Evolutionary conservation across 169 alveolate genomes (phyloP), one percentile per base, ranked within the genome.

Genomic region (Plasmodium fragile): DNA sequence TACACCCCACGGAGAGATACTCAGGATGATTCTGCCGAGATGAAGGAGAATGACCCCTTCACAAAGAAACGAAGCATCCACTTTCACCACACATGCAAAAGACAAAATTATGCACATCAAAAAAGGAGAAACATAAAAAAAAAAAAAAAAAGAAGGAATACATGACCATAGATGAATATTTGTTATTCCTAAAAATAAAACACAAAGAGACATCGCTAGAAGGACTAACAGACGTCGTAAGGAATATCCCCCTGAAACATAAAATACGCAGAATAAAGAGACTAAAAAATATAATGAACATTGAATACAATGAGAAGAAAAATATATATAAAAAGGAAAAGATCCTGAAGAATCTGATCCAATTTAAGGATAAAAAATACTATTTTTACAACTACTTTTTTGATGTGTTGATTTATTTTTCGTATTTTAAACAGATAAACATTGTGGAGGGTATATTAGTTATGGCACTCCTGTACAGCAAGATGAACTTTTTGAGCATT

Each of bases 401-500:
- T 49, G 94, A 89, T 70, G 94, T 89, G 16, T 55, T 89, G 81
- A 89, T 89, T 25, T 89, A 89, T 78, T 89, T 89, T 89, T 55
- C 94, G 28, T 89, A 89, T 36, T 89, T 89, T 78, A 89, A 89
- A 59, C 94, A 89, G 45, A 89, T 89, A 28, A 32, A 89, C 41
- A 77, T 77, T 41, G 81, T 89, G 5, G 94, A 89, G 72, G 94
- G 94, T 1, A 55, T 89, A 43, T 32, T 89, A 32, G n/a, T 89
- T 8, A 78, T 89, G 81, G 94, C 94, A 8, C 77, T 89, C 28
- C 41, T 89, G 49, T 89, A 39, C 52, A 89, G 94, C 55, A 89
- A 89, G 70, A 39, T 89, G 30, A 89, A 89, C 81, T 59, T 78
- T 8, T 22, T 89, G 25, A 89, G 69, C 52, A 30, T 89, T 53